Evolutionary conservation across 202 grass and related monocot species (phyloP).

Genomic region (Schoenoplectus tabernaemontani): DNA sequence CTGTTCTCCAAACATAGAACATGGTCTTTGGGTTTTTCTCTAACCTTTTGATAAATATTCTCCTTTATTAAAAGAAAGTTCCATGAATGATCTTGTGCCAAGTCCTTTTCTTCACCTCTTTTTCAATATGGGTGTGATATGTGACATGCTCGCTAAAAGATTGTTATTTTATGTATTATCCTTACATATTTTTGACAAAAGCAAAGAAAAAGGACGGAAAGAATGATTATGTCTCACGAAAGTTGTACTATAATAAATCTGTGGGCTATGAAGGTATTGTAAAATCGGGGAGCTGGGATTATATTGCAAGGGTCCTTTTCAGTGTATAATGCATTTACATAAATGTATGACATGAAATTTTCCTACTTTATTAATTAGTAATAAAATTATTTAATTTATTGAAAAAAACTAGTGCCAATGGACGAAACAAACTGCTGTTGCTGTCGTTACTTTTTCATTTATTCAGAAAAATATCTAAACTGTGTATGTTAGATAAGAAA

Average conservation of each 20-base stretch:
- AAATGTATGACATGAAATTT: neutral
- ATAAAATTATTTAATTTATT: neutral
- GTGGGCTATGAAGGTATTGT: neutral
- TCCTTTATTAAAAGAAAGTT: neutral
- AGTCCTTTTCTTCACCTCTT: slow-evolving; percentile 5
- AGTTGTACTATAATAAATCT: neutral
- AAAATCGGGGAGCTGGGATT: neutral
- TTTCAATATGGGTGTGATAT: neutral
- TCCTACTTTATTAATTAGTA: neutral
- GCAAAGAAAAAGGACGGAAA: neutral
- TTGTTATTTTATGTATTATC: neutral
- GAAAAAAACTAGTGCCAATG: neutral
- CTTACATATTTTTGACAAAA: neutral
- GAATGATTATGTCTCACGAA: slow-evolving; percentile 16
- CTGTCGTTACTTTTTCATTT: neutral
- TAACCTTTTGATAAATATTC: neutral
- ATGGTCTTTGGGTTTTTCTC: no score
- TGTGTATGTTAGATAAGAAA: neutral
- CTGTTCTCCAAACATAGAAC: no score
- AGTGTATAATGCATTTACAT: neutral
- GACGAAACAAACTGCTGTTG: neutral
- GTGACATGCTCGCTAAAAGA: neutral
- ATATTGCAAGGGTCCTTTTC: neutral
- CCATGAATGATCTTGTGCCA: neutral
- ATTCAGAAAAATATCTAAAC: neutral